A percentile compares a stretch with the other conserved stretches of the same genome.
These are phyloP conservation scores for Diaporthe citriasiana DNA, from an alignment of 2,329 filamentous ascomycete genomes.

Conservation along the genomic window DNA sequence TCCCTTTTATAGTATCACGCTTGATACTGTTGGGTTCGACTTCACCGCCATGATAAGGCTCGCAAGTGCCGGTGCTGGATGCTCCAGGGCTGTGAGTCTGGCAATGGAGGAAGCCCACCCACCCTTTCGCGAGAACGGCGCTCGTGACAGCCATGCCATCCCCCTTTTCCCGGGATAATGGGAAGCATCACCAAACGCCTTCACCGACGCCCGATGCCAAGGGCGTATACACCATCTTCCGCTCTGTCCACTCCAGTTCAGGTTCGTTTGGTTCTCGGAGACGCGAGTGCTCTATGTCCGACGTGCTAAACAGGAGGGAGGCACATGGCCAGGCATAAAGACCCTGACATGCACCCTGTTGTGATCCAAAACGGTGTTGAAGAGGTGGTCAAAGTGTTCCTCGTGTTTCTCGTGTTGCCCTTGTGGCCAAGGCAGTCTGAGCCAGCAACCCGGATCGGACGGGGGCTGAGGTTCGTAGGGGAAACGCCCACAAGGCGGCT, in stretches of 20 bases:
- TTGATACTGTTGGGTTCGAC: neutral
- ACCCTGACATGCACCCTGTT: neutral
- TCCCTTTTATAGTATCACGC: neutral
- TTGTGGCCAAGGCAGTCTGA: neutral
- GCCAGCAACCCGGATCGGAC: neutral
- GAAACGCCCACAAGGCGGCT: neutral
- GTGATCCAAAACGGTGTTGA: neutral
- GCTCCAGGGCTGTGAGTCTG: neutral
- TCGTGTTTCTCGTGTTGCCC: neutral
- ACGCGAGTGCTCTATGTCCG: neutral
- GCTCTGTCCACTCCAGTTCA: neutral
- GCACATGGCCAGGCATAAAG: constrained; percentile 17
- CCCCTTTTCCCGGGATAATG: neutral
- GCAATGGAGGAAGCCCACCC: too few species aligned
- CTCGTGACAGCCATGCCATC: neutral
- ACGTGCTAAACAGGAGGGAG: neutral
- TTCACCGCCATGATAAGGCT: neutral
- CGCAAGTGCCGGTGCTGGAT: neutral
- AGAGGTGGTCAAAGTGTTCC: constrained; percentile 16
- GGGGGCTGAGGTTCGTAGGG: constrained; percentile 16
- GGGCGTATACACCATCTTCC: constrained; percentile 22
- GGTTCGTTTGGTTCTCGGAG: neutral
- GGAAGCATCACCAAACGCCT: neutral
- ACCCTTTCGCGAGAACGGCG: neutral
- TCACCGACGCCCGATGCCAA: neutral